A percentile compares a stretch with the other conserved stretches of the same genome.
phyloP scores from a whole-genome alignment of 2,329 filamentous ascomycete species.

The Fusarium anthophilum region DNA sequence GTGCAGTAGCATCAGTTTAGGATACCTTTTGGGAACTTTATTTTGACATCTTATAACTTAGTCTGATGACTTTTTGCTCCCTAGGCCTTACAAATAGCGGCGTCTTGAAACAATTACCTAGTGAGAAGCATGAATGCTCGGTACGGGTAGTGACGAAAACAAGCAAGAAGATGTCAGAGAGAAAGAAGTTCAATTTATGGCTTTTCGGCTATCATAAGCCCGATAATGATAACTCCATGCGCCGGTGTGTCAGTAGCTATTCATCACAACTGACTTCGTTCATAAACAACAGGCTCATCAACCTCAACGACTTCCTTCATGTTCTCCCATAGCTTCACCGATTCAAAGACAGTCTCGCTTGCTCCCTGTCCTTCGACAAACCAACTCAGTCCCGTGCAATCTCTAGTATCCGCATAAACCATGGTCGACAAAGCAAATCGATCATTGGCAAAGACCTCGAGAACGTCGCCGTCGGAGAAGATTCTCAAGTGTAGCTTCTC shows the following conservation, averaged over 20 bases:
- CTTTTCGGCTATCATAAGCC: neutral
- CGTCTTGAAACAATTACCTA: neutral
- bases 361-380: slow-evolving; percentile 30
- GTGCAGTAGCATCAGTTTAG: neutral
- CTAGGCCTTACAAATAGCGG: neutral
- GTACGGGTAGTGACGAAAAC: too few relatives aligned
- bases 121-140: neutral
- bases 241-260: rapidly evolving
- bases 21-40: neutral
- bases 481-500: slow-evolving; percentile 37
- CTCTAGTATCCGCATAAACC: slow-evolving; percentile 32
- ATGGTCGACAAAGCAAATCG: slow-evolving; percentile 42
- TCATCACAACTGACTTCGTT: slow-evolving; percentile 17
- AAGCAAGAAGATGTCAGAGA: neutral
- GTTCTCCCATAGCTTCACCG: slow-evolving; percentile 36
- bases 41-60: too few relatives aligned
- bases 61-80: too few relatives aligned
- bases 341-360: slow-evolving; percentile 28
- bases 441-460: slow-evolving; percentile 43
- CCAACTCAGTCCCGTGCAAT: slow-evolving; percentile 37
- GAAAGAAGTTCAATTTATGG: neutral
- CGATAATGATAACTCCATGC: neutral
- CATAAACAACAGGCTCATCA: slow-evolving; percentile 17
- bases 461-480: slow-evolving; percentile 39
- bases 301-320: slow-evolving; percentile 22